Percentiles rank a stretch among this genome's conserved stretches.
Evolutionary conservation across 2,329 filamentous ascomycete species (phyloP).

Genomic region (Trichoderma sp.): DNA sequence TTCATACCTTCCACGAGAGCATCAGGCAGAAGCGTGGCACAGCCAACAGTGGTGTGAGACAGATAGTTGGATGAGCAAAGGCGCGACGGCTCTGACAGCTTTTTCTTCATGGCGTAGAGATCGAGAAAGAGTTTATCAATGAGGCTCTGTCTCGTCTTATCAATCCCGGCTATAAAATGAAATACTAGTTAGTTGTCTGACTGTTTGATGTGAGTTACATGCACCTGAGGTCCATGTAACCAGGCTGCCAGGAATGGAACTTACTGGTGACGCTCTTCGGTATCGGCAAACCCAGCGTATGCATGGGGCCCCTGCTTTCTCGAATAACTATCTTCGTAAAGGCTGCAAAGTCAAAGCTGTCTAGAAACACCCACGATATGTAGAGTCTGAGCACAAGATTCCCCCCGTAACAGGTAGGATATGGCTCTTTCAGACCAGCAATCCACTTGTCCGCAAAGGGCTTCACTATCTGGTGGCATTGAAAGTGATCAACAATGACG

Average conservation of each 20-base stretch:
- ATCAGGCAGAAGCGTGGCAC: background rate
- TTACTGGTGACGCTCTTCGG: background rate
- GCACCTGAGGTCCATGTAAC: background rate
- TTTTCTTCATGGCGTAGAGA: background rate
- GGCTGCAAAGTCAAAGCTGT: background rate
- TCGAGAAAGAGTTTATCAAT: background rate
- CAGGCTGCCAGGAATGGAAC: background rate
- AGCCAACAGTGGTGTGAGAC: background rate
- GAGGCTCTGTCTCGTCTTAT: background rate
- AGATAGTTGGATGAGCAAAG: background rate
- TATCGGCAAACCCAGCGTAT: background rate
- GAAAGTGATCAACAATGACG: conserved; percentile 43
- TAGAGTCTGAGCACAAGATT: background rate
- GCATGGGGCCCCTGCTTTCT: conserved; percentile 5
- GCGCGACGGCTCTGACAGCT: background rate
- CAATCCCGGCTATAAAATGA: background rate
- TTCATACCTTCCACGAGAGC: background rate
- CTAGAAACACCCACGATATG: conserved; percentile 2
- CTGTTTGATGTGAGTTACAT: background rate
- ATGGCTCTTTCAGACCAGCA: background rate
- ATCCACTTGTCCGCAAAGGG: conserved; percentile 30
- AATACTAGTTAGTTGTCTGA: background rate
- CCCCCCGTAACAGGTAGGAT: background rate
- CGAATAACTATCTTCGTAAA: background rate
- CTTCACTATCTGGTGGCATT: conserved; percentile 42